These are phyloP conservation scores for Aspergillus pseudoglaucus DNA, from an alignment of 2,329 filamentous ascomycete species.

Conservation along the genomic window DNA sequence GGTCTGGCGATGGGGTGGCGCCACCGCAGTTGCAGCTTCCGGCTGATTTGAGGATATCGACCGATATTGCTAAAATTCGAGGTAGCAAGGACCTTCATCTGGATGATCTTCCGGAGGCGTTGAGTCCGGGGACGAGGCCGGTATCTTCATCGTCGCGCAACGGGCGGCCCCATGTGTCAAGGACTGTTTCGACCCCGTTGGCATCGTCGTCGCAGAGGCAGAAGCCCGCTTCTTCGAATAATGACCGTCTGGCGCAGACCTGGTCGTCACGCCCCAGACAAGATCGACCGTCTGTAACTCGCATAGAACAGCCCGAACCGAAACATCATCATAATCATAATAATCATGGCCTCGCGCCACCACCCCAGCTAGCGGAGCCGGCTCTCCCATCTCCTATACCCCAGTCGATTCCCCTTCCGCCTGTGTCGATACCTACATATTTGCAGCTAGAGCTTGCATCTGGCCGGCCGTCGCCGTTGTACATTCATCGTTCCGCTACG, in stretches of 20 bases:
- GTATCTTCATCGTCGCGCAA: constrained; percentile 19
- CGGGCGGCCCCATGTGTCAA: constrained; percentile 22
- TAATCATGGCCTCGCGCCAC: constrained; percentile 1
- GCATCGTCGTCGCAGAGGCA: constrained; percentile 15
- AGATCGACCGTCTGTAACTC: constrained; percentile 22
- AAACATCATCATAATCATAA: constrained; percentile 18
- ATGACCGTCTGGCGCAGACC: constrained; percentile 27
- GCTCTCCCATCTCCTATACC: constrained; percentile 43
- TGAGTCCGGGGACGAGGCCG: constrained; percentile 11
- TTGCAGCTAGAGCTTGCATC: constrained; percentile 60
- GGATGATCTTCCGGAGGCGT: constrained; percentile 19
- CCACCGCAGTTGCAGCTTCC: constrained; percentile 10
- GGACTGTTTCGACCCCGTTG: constrained; percentile 33
- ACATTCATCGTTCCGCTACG: constrained; percentile 53
- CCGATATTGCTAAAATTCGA: constrained; percentile 16
- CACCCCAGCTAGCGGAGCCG: constrained; percentile 24
- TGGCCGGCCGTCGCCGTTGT: constrained; percentile 54
- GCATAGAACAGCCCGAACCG: constrained; percentile 25
- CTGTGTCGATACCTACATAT: constrained; percentile 58
- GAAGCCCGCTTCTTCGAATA: constrained; percentile 23
- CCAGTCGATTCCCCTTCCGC: constrained; percentile 52
- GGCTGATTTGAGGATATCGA: constrained; percentile 20
- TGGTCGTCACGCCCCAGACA: constrained; percentile 29
- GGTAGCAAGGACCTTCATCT: constrained; percentile 19
- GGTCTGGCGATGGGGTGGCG: constrained; percentile 9